phyloP scores from a whole-genome alignment of 2,329 filamentous ascomycete species.

The Nigrospora oryzae region DNA sequence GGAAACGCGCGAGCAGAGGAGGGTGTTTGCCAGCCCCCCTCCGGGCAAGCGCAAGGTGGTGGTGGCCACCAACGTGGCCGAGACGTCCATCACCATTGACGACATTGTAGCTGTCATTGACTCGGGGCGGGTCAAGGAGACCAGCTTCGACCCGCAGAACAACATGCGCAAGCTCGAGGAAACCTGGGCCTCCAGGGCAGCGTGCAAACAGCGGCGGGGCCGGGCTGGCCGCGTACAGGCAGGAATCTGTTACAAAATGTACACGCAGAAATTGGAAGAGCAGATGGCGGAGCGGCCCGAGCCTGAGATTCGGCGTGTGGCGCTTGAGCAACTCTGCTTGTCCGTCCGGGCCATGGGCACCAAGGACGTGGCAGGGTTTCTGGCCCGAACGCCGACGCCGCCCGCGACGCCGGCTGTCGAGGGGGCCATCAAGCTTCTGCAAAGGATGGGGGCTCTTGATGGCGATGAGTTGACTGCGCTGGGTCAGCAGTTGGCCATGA shows the following conservation, averaged over 20 bases:
- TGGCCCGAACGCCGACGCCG: slow-evolving; percentile 80
- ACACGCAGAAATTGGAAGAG: slow-evolving; percentile 75
- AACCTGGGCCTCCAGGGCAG: slow-evolving; percentile 88
- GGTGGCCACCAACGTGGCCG: slow-evolving; percentile 91
- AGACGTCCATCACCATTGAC: slow-evolving; percentile 97
- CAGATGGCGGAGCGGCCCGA: slow-evolving; percentile 86
- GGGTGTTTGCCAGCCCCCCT: slow-evolving; percentile 73
- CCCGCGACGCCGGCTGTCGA: slow-evolving; percentile 80
- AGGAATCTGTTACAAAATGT: slow-evolving; percentile 92
- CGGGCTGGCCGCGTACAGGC: slow-evolving; percentile 88
- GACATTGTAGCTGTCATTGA: slow-evolving; percentile 96
- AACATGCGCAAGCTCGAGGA: slow-evolving; percentile 94
- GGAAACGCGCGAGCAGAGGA: slow-evolving; percentile 77
- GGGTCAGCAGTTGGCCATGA: slow-evolving; percentile 88
- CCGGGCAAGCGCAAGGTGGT: slow-evolving; percentile 82
- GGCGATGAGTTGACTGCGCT: slow-evolving; percentile 82
- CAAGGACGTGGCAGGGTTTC: slow-evolving; percentile 69
- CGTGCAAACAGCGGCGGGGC: slow-evolving; percentile 88
- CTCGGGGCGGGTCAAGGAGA: slow-evolving; percentile 92
- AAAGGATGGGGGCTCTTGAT: slow-evolving; percentile 81
- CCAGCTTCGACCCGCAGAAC: slow-evolving; percentile 81
- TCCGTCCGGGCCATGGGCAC: slow-evolving; percentile 95
- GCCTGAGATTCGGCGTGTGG: slow-evolving; percentile 87
- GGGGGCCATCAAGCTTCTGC: slow-evolving; percentile 70
- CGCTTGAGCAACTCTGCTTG: slow-evolving; percentile 87